Percentiles rank a stretch among this genome's conserved stretches.
These are phyloP conservation scores for Pleurostoma richardsiae DNA, from an alignment of 2,329 filamentous ascomycete species.

Conservation along the genomic window DNA sequence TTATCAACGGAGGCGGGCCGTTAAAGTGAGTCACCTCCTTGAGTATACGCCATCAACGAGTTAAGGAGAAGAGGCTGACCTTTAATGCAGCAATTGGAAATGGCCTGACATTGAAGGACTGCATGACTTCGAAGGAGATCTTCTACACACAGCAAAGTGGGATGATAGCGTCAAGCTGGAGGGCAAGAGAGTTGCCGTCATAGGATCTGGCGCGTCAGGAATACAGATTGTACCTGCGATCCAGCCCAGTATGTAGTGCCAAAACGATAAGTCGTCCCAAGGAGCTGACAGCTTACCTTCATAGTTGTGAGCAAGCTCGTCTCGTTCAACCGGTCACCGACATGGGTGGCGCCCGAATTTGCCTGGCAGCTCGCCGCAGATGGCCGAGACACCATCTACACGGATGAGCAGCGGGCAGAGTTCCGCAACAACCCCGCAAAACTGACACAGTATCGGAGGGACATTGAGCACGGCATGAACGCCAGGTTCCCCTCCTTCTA, in stretches of 20 bases:
- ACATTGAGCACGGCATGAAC: not conserved
- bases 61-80: not conserved
- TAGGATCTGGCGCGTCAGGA: slow-evolving; percentile 19
- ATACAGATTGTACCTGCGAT: slow-evolving; percentile 14
- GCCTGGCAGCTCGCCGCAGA: not conserved
- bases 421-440: not conserved
- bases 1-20: slow-evolving; percentile 1
- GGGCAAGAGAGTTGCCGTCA: slow-evolving; percentile 16
- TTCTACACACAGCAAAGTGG: slow-evolving; percentile 25
- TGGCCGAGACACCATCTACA: not conserved
- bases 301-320: slow-evolving; percentile 11
- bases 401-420: not conserved
- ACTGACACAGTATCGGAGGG: not conserved
- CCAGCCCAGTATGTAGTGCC: not conserved
- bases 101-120: slow-evolving; percentile 29
- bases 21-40: not conserved
- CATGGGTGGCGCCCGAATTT: slow-evolving; percentile 18
- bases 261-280: too few species aligned
- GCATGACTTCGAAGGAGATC: slow-evolving; percentile 23
- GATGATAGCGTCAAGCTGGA: slow-evolving; percentile 17
- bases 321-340: slow-evolving; percentile 22
- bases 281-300: too few species aligned
- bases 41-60: not conserved
- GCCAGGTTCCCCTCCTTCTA: not conserved
- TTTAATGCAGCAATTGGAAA: slow-evolving; percentile 13